Base-by-base conservation (phyloP, 1,284 basidiomycete species). In the Macrocystidia cucumis region DNA sequence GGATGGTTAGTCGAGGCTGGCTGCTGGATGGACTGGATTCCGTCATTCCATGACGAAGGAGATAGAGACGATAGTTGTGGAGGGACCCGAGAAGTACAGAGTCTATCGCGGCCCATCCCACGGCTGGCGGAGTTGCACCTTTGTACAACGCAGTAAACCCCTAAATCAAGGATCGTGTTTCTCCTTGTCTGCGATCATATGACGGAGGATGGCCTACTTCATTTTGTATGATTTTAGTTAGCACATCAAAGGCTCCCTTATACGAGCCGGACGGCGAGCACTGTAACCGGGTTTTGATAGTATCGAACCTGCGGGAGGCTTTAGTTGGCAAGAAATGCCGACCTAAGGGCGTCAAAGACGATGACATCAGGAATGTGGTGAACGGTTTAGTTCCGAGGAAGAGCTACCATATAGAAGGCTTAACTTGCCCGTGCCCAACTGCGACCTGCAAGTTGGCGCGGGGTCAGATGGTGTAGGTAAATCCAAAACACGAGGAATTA, bases 91-190 rank as follows among this genome's bases (percentile, higher is more conserved):
- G 62, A 5, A 90, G 64, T 6, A 88, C 60, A 9, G 81, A 78
- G 50, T 90, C 86, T 28, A 83, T 80, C 25, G 78, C 67, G 5
- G 79, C 76, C 85, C 83, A 88, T 2, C 82, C 83, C 3, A 88
- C 61, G 12, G 81, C 80, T 1, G 84, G 85, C 4, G 83, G 80
- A 1, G 78, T 76, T 6, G 77, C 78, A 9, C 81, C 81, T 59
- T 82, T 81, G 62, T 82, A 82, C 14, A 82, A 58, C 4, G 75
- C 78, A 34, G 68, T 47, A 23, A 69, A 39, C 16, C 71, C 71
- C 72, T 74, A 33, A 38, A 34, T 40, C 16, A 35, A 40, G 19
- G 18, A 30, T 11, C 48, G 54, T 34, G 29, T 24, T 12, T 23
- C 5, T 37, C n/a, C 9, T 18, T 31, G 13, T 17, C n/a, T 29